phyloP scores from a whole-genome alignment of 495 filamentous ascomycete species.

The Annulohypoxylon stygium region DNA sequence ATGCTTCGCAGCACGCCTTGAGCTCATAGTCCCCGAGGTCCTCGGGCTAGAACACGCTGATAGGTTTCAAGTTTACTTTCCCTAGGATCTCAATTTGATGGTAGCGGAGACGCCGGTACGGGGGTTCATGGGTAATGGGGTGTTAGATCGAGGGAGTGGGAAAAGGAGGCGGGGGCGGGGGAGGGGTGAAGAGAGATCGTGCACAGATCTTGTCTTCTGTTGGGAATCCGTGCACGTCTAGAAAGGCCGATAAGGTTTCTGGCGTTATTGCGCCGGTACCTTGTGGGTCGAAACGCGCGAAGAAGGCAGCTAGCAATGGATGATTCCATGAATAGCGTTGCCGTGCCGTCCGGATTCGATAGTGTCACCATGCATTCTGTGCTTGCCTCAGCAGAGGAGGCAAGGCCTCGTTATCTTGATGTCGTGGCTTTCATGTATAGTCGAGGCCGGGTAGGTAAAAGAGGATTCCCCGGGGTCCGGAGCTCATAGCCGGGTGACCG shows the following conservation, averaged over 20 bases:
- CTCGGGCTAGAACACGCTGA: constrained; percentile 14
- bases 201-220: constrained; percentile 28
- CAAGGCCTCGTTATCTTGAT: neutral
- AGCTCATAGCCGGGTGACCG: constrained; percentile 38
- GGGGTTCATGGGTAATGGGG: neutral
- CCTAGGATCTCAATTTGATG: neutral
- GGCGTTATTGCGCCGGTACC: constrained; percentile 25
- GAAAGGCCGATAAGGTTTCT: constrained; percentile 32
- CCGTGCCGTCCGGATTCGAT: constrained; percentile 23
- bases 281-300: constrained; percentile 22
- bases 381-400: neutral
- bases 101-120: neutral
- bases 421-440: constrained; percentile 5
- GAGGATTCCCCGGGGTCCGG: neutral
- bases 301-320: constrained; percentile 28
- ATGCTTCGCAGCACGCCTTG: constrained; percentile 23
- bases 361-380: constrained; percentile 21
- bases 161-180: neutral
- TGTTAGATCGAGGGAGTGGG: neutral
- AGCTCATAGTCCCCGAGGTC: constrained; percentile 33
- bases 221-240: constrained; percentile 18
- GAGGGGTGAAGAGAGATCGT: neutral
- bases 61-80: constrained; percentile 16
- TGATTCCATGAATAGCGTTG: constrained; percentile 26
- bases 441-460: constrained; percentile 1